Percentiles rank a stretch among this genome's conserved stretches.
Evolutionary conservation across 805 yeast genomes (phyloP).

Genomic region (Blastobotrys terrestris): DNA sequence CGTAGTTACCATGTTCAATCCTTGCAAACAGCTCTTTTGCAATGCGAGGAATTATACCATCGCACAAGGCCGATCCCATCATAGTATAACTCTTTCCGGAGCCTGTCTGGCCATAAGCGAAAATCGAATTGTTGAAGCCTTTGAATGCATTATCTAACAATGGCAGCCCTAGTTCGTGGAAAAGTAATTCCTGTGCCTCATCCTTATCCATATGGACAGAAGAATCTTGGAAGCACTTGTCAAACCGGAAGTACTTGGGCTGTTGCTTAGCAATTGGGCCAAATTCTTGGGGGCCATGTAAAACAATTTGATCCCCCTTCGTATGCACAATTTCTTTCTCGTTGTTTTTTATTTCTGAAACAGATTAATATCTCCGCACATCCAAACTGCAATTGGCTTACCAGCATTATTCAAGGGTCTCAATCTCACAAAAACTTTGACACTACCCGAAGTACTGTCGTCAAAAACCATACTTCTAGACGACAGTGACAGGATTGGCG

Average conservation of each 20-base stretch:
- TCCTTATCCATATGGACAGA: slow-evolving; percentile 36
- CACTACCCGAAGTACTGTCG: slow-evolving; percentile 12
- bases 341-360: not conserved
- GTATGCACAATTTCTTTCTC: slow-evolving; percentile 8
- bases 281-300: too few species aligned
- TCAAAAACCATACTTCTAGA: not conserved
- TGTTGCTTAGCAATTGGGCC: too few species aligned
- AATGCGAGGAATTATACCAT: slow-evolving; percentile 65
- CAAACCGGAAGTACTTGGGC: slow-evolving; percentile 48
- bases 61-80: slow-evolving; percentile 48
- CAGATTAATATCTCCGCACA: not conserved
- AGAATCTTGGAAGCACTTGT: slow-evolving; percentile 24
- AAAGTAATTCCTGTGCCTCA: slow-evolving; percentile 45
- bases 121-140: slow-evolving; percentile 65
- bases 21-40: slow-evolving; percentile 46
- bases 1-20: slow-evolving; percentile 37
- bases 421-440: slow-evolving; percentile 32
- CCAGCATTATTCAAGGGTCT: slow-evolving; percentile 27
- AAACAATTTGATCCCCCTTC: slow-evolving; percentile 8
- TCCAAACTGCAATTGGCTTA: slow-evolving; percentile 1
- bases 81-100: slow-evolving; percentile 78
- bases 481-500: not conserved
- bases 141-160: slow-evolving; percentile 53
- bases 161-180: slow-evolving; percentile 49
- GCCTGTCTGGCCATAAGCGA: slow-evolving; percentile 77